A percentile compares a stretch with the other conserved stretches of the same genome.
phyloP scores from a whole-genome alignment of 2,329 filamentous ascomycete genomes.

The Periglandula ipomoeae region DNA sequence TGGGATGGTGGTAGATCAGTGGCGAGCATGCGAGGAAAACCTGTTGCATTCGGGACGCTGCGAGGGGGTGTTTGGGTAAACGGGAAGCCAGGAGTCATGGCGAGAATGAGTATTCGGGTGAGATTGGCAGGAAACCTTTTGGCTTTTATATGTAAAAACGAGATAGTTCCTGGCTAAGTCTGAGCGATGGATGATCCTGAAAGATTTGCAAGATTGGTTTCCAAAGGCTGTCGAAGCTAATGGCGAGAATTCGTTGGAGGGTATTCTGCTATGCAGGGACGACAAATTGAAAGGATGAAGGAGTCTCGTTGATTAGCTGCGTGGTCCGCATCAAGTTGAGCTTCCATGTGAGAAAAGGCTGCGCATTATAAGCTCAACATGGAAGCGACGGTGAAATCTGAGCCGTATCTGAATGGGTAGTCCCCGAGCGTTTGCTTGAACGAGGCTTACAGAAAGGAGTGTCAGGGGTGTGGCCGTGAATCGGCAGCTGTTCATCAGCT shows the following conservation, averaged over 20 bases:
- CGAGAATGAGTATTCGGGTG: too few species aligned
- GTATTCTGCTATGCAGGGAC: not conserved
- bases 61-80: not conserved
- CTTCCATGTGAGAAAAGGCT: not conserved
- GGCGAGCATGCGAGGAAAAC: constrained; percentile 15
- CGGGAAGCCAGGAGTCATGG: constrained; percentile 1
- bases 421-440: not conserved
- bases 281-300: not conserved
- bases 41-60: constrained; percentile 2
- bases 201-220: not conserved
- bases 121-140: too few species aligned
- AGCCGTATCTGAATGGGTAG: constrained; percentile 1
- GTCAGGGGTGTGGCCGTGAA: not conserved
- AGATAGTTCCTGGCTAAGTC: not conserved
- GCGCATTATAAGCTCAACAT: constrained; percentile 6
- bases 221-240: not conserved
- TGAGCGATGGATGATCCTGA: not conserved
- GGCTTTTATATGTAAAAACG: not conserved
- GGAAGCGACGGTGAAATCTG: not conserved
- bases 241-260: not conserved
- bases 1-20: constrained; percentile 15
- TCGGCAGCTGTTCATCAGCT: constrained; percentile 3
- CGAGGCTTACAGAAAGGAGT: not conserved
- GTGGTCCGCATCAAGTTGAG: too few species aligned
- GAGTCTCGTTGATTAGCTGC: not conserved